Evolutionary conservation across 768 basidiomycete genomes (phyloP).

Genomic region (Mycena olivaceomarginata): DNA sequence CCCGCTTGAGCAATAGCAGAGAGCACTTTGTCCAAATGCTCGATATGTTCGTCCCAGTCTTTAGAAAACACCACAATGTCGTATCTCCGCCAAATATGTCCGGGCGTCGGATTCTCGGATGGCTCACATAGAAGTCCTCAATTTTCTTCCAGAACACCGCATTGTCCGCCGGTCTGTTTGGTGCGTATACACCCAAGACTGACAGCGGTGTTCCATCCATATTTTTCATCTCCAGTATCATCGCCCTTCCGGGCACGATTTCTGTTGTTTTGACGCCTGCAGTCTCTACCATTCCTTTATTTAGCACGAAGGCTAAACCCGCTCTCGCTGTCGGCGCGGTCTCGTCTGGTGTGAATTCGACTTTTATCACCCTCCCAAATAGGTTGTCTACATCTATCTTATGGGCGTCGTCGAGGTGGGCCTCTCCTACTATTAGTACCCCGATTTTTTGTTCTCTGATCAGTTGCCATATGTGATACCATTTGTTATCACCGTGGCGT

Average conservation of each 20-base stretch:
- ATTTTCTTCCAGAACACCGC: too few relatives aligned
- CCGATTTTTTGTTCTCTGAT: neutral
- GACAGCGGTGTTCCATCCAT: neutral
- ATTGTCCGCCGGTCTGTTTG: too few relatives aligned
- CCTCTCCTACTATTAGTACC: conserved; percentile 1
- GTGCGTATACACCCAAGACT: too few relatives aligned
- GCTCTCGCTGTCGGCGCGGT: neutral
- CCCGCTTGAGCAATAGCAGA: too few relatives aligned
- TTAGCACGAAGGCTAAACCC: neutral
- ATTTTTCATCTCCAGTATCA: neutral
- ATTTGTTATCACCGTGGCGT: neutral
- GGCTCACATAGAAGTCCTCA: too few relatives aligned
- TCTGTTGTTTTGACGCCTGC: neutral
- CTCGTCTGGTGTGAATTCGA: neutral
- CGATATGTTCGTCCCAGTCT: too few relatives aligned
- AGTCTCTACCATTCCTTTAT: neutral
- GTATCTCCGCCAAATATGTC: too few relatives aligned
- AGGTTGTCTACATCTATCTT: neutral
- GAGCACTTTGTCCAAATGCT: too few relatives aligned
- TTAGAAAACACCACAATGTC: too few relatives aligned
- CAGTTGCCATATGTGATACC: conserved; percentile 5
- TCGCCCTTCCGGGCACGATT: neutral
- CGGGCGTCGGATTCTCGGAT: too few relatives aligned
- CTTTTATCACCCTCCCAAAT: neutral
- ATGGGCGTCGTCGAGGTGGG: neutral